Evolutionary conservation across 2,329 filamentous ascomycete species (phyloP), one percentile per base, ranked within the genome.

Genomic region (Fusarium newnesense): DNA sequence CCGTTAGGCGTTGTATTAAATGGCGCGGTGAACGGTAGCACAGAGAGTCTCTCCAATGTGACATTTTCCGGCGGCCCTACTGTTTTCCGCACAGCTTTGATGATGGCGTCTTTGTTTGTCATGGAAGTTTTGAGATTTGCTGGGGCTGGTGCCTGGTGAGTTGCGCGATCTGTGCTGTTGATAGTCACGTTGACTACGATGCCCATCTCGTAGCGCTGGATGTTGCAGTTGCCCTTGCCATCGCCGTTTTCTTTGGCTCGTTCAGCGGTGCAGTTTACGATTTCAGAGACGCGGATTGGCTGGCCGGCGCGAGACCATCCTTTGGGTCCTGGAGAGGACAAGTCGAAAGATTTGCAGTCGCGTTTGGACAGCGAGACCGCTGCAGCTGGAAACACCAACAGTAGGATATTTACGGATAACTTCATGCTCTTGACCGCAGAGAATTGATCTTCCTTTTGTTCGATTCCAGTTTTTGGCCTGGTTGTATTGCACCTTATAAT

Each of bases 331-430:
- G 21, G 16, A 4, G 0, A 50, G n/a, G 24, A 24, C 24, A 24
- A 24, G 9, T 50, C 16, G 34, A 39, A 37, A 13, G 34, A 16
- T 16, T 39, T 19, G 12, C 34, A 53, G 9, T 26, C 34, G 5
- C 24, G 34, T 13, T 39, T 53, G 9, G 13, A 5, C 9, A 53
- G 10, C 24, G 24, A 37, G n/a, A 9, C 34, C 21, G 19, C 9
- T 0, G 4, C 28, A 0, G 18, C 2, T n/a, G 34, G 18, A n/a
- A 53, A 37, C 0, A 2, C 7, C 24, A 37, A 5, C 6, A 37
- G 34, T 18, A 37, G 6, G 12, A 21, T 12, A 12, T 2, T 7
- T 21, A 2, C 5, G 7, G n/a, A 21, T 6, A 2, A 0, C 7
- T 37, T 53, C 50, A 53, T 37, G 12, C 4, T 10, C 0, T 1